Percentiles rank a stretch among this genome's conserved stretches.
These are phyloP conservation scores for Hordeum pubiflorum DNA, from an alignment of 202 grass and related monocot genomes.

Conservation along the genomic window DNA sequence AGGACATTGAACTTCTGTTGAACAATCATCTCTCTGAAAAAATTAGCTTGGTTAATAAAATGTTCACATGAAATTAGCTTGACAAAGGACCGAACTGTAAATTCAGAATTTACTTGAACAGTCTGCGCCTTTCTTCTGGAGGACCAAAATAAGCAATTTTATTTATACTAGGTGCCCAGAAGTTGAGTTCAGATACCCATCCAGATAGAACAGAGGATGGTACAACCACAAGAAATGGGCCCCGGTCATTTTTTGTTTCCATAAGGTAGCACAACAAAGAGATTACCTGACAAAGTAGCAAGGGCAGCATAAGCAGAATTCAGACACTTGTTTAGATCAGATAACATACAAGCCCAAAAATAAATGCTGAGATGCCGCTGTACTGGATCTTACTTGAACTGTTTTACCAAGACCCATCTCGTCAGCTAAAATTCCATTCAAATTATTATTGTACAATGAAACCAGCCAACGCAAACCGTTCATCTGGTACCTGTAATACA, in stretches of 20 bases:
- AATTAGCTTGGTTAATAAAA: conserved; percentile 32
- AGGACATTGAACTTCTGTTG: conserved; percentile 99
- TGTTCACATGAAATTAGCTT: not conserved
- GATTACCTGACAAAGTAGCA: conserved; percentile 68
- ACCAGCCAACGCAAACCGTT: conserved; percentile 95
- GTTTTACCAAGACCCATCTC: conserved; percentile 99
- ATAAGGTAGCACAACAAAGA: conserved; percentile 95
- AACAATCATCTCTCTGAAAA: conserved; percentile 92
- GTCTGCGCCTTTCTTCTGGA: conserved; percentile 93
- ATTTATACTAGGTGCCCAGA: conserved; percentile 97
- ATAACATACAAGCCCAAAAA: not conserved
- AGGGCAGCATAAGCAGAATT: conserved; percentile 4
- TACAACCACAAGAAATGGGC: conserved; percentile 95
- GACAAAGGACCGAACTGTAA: conserved; percentile 16
- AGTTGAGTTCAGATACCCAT: conserved; percentile 88
- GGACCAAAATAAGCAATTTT: conserved; percentile 96
- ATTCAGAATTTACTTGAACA: conserved; percentile 77
- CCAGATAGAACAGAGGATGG: conserved; percentile 93
- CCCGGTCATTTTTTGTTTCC: conserved; percentile 97
- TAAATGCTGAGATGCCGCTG: conserved; percentile 24
- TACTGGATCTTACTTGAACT: conserved; percentile 67
- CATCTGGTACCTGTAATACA: conserved; percentile 84
- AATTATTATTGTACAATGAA: conserved; percentile 94
- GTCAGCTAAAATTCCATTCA: conserved; percentile 98
- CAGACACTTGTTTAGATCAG: not conserved